Base-by-base conservation (phyloP, 306 rosid species). In the Casuarina glauca region DNA sequence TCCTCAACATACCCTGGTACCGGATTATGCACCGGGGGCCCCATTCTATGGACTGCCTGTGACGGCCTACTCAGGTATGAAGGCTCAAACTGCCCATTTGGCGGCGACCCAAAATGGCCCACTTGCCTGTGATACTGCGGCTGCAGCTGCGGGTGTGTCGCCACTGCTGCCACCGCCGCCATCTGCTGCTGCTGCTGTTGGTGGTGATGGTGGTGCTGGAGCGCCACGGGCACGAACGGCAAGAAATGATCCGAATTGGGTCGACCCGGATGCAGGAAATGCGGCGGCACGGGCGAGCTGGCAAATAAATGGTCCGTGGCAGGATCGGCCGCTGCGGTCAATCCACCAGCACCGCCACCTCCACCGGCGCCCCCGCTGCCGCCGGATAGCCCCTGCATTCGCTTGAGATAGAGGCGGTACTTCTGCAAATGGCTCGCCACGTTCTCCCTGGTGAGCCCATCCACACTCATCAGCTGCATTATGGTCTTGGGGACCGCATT, bases 391-490 rank as follows among this genome's bases (percentile, higher is more conserved):
- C 97, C 97, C 88, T 95, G 98, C 97, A 95, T 92, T 66, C 98
- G 91, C 73, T 95, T 95, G 68, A 92, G 90, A 68, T 95, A 95
- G 53, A 95, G 99, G 3, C 98, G 88, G 83, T 95, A 95, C 82
- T 95, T 95, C 71, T 95, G 98, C 77, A 95, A 71, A 85, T 95
- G 98, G 72, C 97, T 92, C 5, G 98, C 98, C 1, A 95, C 98
- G 84, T 95, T 95, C 74, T 95, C 98, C 4, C 98, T 57, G 9
- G 98, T 95, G 74, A 95, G 83, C n/a, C 98, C 98, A 19, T 95
- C 98, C 4, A 95, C 97, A 75, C 97, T 92, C 98, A 95, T 95
- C 38, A 95, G 93, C 97, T 95, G 98, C 98, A 95, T 95, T 91
- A 95, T 95, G 57, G 97, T 95, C 86, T 95, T 95, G 57, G 98